Evolutionary conservation across 2,329 filamentous ascomycete genomes (phyloP).

Genomic region (Diaporthe longicolla): DNA sequence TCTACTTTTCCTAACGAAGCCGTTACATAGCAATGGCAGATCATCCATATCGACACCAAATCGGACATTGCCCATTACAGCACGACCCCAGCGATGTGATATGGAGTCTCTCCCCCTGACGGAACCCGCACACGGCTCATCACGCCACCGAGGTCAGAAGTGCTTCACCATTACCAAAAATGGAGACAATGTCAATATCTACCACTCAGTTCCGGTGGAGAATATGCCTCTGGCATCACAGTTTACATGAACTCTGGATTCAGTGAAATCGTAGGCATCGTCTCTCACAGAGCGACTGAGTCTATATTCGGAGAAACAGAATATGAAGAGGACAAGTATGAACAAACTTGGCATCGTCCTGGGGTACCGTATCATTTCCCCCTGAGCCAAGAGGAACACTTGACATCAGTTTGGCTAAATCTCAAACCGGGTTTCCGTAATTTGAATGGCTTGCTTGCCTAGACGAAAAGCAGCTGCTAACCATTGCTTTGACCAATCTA

Average conservation of each 20-base stretch:
- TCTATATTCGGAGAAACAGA: neutral
- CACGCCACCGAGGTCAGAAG: neutral
- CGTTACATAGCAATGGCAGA: neutral
- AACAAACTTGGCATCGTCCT: neutral
- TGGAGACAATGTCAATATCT: neutral
- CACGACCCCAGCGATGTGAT: neutral
- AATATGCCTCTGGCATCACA: neutral
- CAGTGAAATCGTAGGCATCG: neutral
- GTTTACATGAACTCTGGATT: neutral
- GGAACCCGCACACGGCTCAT: neutral
- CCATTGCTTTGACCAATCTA: neutral
- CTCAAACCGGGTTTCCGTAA: neutral
- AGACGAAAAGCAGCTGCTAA: neutral
- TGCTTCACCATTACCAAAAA: neutral
- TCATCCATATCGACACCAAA: neutral
- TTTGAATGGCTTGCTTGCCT: neutral
- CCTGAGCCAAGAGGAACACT: neutral
- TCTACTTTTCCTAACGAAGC: neutral
- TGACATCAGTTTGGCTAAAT: constrained; percentile 11
- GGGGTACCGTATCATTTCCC: neutral
- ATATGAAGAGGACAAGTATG: neutral
- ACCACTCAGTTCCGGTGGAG: neutral
- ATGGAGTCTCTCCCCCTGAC: neutral
- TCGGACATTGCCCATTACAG: too few relatives aligned
- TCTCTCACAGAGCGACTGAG: neutral